Conservation (phyloP, 192 early-diverging fungal species). For the Piromyces finnis region DNA sequence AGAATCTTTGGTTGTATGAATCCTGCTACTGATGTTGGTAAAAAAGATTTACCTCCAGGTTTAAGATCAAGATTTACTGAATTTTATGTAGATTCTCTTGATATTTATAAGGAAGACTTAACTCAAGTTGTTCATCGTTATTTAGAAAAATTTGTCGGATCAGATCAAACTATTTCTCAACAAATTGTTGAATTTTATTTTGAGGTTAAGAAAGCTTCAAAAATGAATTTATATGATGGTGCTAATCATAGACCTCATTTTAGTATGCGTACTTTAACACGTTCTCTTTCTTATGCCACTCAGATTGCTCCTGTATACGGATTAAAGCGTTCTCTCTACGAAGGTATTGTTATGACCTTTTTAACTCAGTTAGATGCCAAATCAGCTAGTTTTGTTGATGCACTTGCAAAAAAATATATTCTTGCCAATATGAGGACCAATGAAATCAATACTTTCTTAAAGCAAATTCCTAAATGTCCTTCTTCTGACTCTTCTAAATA, state of each 20-base stretch:
- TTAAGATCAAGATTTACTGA: conserved; percentile 87
- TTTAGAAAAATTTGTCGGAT: conserved; percentile 22
- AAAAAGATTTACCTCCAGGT: conserved; percentile 81
- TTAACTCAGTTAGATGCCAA: conserved; percentile 64
- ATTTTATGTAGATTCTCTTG: conserved; percentile 84
- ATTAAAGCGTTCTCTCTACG: conserved; percentile 66
- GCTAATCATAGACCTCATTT: conserved; percentile 74
- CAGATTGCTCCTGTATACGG: conserved; percentile 56
- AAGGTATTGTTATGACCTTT: conserved; percentile 93
- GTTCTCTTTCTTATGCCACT: conserved; percentile 62
- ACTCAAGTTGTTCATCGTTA: conserved; percentile 64
- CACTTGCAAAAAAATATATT: conserved; percentile 36
- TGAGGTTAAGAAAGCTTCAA: conserved; percentile 41
- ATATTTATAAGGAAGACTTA: conserved; percentile 62
- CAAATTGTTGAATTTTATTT: conserved; percentile 74
- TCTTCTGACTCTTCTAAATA: conserved; percentile 10
- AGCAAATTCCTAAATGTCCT: conserved; percentile 38
- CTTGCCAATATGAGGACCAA: conserved; percentile 24
- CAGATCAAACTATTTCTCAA: conserved; percentile 30
- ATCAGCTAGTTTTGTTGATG: conserved; percentile 32
- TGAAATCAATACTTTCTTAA: conserved; percentile 28
- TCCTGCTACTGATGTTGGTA: conserved; percentile 94
- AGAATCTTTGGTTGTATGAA: conserved; percentile 98
- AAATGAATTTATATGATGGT: conserved; percentile 72
- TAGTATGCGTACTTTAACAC: conserved; percentile 78